Percentiles rank a stretch among this genome's conserved stretches.
Evolutionary conservation across 169 alveolate genomes (phyloP).

Genomic region (Cystoisospora suis): DNA sequence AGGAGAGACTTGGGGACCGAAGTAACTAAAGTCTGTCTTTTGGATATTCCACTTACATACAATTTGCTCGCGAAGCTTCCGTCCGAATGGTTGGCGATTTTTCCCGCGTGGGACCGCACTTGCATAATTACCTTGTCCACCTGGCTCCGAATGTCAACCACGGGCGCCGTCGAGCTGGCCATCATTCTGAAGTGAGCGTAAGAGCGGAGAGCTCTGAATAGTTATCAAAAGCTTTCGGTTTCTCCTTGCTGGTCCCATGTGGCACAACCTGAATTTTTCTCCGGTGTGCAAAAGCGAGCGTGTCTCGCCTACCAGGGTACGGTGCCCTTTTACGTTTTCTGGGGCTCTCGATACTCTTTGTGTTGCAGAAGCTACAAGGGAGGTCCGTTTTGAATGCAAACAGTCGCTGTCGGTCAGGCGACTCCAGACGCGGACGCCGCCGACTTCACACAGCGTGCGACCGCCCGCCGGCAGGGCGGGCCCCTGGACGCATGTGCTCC

Average conservation of each 20-base stretch:
- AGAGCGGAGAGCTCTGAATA: not conserved
- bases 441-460: no score
- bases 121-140: not conserved
- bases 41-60: not conserved
- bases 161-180: not conserved
- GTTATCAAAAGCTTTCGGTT: not conserved
- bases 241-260: not conserved
- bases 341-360: not conserved
- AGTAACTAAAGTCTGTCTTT: not conserved
- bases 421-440: not conserved
- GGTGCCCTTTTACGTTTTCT: not conserved
- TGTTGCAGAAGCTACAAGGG: not conserved
- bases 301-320: no score
- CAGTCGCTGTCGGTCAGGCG: not conserved
- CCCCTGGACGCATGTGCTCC: no score
- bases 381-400: not conserved
- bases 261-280: not conserved
- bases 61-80: not conserved
- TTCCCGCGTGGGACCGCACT: not conserved
- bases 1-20: not conserved
- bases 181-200: not conserved
- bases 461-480: no score
- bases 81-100: not conserved
- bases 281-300: no score
- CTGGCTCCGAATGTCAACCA: not conserved